These are phyloP conservation scores for Aquilaria yunnanensis DNA, from an alignment of 345 rosid species.

Conservation along the genomic window DNA sequence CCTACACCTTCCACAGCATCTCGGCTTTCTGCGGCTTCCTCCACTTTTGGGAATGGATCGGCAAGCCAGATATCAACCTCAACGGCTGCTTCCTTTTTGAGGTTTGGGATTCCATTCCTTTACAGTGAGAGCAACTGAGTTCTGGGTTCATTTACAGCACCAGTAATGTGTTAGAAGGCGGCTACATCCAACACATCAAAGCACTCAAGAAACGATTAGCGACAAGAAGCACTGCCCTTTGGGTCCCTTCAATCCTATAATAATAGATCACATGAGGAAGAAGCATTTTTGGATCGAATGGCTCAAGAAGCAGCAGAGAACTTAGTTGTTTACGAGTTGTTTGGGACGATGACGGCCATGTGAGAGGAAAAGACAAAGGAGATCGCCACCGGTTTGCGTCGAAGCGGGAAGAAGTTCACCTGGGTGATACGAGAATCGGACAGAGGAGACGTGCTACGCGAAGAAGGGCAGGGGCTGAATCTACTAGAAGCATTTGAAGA, in stretches of 20 bases:
- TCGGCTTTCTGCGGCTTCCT: slow-evolving; percentile 23
- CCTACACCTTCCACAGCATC: slow-evolving; percentile 32
- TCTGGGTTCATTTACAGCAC: slow-evolving; percentile 30
- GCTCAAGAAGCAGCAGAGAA: slow-evolving; percentile 28
- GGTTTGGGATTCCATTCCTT: slow-evolving; percentile 19
- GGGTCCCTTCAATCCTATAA: slow-evolving; percentile 35
- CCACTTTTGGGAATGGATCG: slow-evolving; percentile 8
- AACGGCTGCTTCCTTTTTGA: slow-evolving; percentile 20
- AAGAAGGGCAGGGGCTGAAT: slow-evolving; percentile 6
- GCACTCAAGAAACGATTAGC: slow-evolving; percentile 12
- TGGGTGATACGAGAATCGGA: slow-evolving; percentile 56
- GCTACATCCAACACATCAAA: slow-evolving; percentile 13
- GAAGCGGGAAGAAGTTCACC: slow-evolving; percentile 37
- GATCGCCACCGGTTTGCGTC: slow-evolving; percentile 28
- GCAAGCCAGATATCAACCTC: background rate
- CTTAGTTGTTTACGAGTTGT: slow-evolving; percentile 33
- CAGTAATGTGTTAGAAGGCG: slow-evolving; percentile 21
- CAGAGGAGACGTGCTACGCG: slow-evolving; percentile 32
- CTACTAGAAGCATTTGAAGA: slow-evolving; percentile 35
- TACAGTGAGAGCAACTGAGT: slow-evolving; percentile 14
- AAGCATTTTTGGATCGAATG: slow-evolving; percentile 24
- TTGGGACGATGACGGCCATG: slow-evolving; percentile 35
- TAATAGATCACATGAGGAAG: background rate
- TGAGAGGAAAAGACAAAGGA: slow-evolving; percentile 23
- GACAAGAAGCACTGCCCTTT: slow-evolving; percentile 24